These are phyloP conservation scores for Coriolopsis trogii DNA, from an alignment of 1,284 basidiomycete species.

Conservation along the genomic window DNA sequence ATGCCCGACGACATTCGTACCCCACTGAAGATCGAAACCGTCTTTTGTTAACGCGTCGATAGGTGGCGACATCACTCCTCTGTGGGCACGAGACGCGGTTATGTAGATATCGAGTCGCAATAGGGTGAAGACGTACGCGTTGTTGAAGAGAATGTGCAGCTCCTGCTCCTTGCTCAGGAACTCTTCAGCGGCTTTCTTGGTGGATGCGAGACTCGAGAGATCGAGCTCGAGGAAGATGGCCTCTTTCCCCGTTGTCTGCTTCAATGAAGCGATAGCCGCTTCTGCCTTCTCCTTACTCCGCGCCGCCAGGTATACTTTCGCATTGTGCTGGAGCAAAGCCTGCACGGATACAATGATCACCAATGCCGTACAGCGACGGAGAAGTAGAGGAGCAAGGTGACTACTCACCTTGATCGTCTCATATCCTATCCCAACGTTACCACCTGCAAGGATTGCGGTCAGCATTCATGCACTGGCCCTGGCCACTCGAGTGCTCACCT, in stretches of 20 bases:
- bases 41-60: slow-evolving; percentile 42
- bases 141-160: slow-evolving; percentile 56
- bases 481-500: slow-evolving; percentile 22
- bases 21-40: slow-evolving; percentile 54
- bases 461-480: background rate
- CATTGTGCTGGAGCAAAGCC: slow-evolving; percentile 45
- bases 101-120: slow-evolving; percentile 7
- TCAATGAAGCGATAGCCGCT: slow-evolving; percentile 47
- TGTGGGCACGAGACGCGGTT: slow-evolving; percentile 19
- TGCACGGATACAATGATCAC: background rate
- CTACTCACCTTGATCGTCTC: slow-evolving; percentile 33
- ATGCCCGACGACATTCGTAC: slow-evolving; percentile 56
- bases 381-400: background rate
- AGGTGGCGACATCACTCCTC: slow-evolving; percentile 51
- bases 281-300: slow-evolving; percentile 43
- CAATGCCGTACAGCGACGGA: background rate
- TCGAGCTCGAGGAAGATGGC: slow-evolving; percentile 50
- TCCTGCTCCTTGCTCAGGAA: slow-evolving; percentile 47
- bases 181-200: slow-evolving; percentile 45
- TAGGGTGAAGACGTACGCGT: slow-evolving; percentile 40
- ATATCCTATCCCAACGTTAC: slow-evolving; percentile 45
- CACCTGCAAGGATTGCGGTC: slow-evolving; percentile 27
- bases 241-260: slow-evolving; percentile 38
- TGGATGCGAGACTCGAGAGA: slow-evolving; percentile 45
- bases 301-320: slow-evolving; percentile 55